These are phyloP conservation scores for Solanum chacoense DNA, from an alignment of 305 asterid genomes.

Conservation along the genomic window DNA sequence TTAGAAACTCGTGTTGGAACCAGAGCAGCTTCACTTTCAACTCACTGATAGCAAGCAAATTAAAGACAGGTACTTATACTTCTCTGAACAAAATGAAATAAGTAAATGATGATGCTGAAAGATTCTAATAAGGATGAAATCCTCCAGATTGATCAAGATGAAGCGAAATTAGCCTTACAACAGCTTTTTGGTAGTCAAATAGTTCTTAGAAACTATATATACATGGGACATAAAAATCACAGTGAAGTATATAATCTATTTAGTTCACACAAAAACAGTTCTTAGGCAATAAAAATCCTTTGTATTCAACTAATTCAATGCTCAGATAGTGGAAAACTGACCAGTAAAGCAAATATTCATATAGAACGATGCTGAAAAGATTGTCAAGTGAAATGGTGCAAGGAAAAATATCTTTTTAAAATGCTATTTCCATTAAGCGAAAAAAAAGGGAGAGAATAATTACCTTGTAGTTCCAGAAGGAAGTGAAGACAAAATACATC, in stretches of 20 bases:
- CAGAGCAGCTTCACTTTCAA: neutral
- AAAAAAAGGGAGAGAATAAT: neutral
- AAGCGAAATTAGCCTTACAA: neutral
- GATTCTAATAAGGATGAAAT: neutral
- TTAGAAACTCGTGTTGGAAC: neutral
- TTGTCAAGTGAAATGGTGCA: neutral
- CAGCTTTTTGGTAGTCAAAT: neutral
- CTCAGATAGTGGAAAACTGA: neutral
- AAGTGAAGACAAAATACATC: conserved; percentile 27
- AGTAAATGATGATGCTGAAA: neutral
- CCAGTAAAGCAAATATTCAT: neutral
- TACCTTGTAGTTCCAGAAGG: conserved; percentile 33
- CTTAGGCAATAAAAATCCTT: neutral
- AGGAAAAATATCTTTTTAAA: neutral
- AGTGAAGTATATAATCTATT: neutral
- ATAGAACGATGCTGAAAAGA: neutral
- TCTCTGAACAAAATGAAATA: neutral
- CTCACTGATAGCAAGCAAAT: neutral
- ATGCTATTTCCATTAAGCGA: neutral
- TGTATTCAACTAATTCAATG: neutral
- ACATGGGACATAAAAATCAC: neutral
- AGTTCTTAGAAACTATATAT: neutral
- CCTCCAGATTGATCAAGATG: neutral
- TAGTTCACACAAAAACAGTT: neutral
- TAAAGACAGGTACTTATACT: neutral